Evolutionary conservation across 495 filamentous ascomycete species (phyloP).

Genomic region (Aspergillus incahuasiensis): DNA sequence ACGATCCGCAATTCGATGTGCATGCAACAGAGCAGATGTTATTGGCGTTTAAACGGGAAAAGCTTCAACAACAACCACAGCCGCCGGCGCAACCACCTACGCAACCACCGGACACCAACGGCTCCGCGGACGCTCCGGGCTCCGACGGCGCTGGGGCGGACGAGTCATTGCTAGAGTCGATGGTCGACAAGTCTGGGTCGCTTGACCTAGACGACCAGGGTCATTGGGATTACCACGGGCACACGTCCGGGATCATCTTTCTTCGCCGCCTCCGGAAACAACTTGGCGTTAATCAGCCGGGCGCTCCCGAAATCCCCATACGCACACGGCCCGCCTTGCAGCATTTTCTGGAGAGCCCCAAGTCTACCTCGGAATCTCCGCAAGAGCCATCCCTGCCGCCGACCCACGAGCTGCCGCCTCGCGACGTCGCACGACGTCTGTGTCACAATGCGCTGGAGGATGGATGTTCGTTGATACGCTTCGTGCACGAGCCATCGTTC

Average conservation of each 20-base stretch:
- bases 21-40: conserved; percentile 51
- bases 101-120: conserved; percentile 8
- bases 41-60: conserved; percentile 24
- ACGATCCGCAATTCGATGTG: conserved; percentile 74
- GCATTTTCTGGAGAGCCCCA: conserved; percentile 66
- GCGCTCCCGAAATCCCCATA: conserved; percentile 46
- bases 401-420: conserved; percentile 66
- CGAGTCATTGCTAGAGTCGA: conserved; percentile 83
- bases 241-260: conserved; percentile 87
- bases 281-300: conserved; percentile 39
- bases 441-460: conserved; percentile 77
- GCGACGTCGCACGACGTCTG: conserved; percentile 60
- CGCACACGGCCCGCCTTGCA: conserved; percentile 36
- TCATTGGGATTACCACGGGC: conserved; percentile 91
- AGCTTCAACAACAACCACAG: conserved; percentile 12
- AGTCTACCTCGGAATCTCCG: conserved; percentile 58
- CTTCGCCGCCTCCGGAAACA: conserved; percentile 80
- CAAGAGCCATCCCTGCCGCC: conserved; percentile 47
- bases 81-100: conserved; percentile 7
- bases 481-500: conserved; percentile 87
- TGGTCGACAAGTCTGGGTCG: conserved; percentile 87
- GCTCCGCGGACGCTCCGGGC: conserved; percentile 15
- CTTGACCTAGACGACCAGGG: conserved; percentile 89
- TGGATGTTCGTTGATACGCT: conserved; percentile 75
- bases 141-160: conserved; percentile 37